Evolutionary conservation across 2,329 filamentous ascomycete species (phyloP).

Genomic region (Phialocephala sp.): DNA sequence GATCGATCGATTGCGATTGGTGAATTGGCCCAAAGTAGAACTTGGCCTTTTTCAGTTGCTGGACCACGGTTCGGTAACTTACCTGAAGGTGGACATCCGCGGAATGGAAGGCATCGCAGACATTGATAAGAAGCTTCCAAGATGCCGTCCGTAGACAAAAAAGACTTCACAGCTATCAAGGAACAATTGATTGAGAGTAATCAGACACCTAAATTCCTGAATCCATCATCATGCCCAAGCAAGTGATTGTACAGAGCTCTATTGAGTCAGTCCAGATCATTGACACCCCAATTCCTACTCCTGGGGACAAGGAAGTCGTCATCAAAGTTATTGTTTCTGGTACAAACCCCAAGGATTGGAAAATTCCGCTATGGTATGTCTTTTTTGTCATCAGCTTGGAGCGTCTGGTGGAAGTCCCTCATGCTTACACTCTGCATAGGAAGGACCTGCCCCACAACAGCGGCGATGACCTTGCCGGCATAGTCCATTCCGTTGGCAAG

Average conservation of each 20-base stretch:
- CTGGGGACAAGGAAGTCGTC: neutral
- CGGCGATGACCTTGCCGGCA: slow-evolving; percentile 44
- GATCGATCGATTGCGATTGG: too few species aligned
- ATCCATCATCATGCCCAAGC: slow-evolving; percentile 22
- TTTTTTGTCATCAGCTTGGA: neutral
- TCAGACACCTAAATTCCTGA: neutral
- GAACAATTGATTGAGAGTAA: neutral
- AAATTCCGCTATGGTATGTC: slow-evolving; percentile 22
- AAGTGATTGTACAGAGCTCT: slow-evolving; percentile 25
- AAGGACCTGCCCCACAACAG: slow-evolving; percentile 27
- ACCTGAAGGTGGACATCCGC: neutral
- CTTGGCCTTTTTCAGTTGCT: neutral
- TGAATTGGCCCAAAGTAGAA: too few species aligned
- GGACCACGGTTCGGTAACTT: neutral
- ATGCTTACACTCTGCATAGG: slow-evolving; percentile 18
- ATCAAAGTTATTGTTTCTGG: slow-evolving; percentile 34
- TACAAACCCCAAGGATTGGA: slow-evolving; percentile 38
- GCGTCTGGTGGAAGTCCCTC: neutral
- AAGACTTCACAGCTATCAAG: neutral
- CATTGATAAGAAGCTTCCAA: neutral
- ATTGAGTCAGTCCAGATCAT: slow-evolving; percentile 23
- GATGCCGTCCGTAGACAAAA: neutral
- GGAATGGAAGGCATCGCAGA: neutral
- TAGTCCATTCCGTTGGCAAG: slow-evolving; percentile 53
- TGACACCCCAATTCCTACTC: slow-evolving; percentile 22